Evolutionary conservation across 192 early-diverging fungal genomes (phyloP), one percentile per base, ranked within the genome.

Genomic region (Dimargaris cristalligena): DNA sequence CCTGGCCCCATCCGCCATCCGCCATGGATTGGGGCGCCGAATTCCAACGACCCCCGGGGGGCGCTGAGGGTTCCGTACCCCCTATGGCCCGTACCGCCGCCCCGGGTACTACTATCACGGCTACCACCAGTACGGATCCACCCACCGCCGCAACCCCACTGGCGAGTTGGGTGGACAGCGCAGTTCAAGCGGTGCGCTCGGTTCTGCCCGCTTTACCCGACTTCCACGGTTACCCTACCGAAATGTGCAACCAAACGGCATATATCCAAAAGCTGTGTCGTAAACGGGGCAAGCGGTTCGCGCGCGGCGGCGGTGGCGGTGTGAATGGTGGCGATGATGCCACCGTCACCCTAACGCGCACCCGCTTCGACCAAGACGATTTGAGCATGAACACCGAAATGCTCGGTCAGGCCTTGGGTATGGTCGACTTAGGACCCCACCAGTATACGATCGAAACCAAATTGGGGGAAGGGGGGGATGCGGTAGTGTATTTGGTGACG

Each of bases 321-420:
- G 10, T 34, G 20, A n/a, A 11, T 34, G 55, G 55, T 25, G 0
- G 6, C 16, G 38, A 16, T 16, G 38, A 16, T 41, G 16, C 38
- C 38, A 16, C 38, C 8, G 8, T 10, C 2, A 8, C 50, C 50
- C 50, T 52, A 2, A 52, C 50, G 26, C 23, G 30, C 2, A 26
- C 50, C 50, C 50, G 50, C 1, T 57, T 57, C 33, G 20, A 35
- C 9, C 32, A 31, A 16, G 55, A 57, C 28, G 55, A 57, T 35
- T 26, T 57, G n/a, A 57, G 32, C 26, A 57, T 57, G 55, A 57
- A 57, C 55, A 57, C 55, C 20, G 55, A 57, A 38, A 8, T 57
- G 35, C 55, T 57, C 8, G 55, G 55, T n/a, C 55, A 57, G 38
- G 23, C 30, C 14, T 31, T 57, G 30, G 55, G 55, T 9, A 57